These are phyloP conservation scores for Oryza brachyantha DNA, from an alignment of 176 grass and related monocot genomes.

Conservation along the genomic window DNA sequence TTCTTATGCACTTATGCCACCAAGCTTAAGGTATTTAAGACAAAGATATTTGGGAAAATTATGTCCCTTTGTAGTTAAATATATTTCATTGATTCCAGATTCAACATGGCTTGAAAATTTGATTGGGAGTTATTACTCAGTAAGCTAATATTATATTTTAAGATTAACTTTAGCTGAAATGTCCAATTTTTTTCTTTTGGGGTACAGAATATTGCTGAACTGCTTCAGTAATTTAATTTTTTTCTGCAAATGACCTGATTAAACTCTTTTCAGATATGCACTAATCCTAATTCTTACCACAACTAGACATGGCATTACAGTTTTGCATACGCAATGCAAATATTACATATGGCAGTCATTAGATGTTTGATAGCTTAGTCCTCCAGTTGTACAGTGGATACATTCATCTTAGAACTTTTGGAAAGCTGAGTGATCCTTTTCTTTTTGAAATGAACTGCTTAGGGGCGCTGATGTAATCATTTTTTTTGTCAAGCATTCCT, in stretches of 20 bases:
- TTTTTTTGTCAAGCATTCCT: background rate
- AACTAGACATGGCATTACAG: background rate
- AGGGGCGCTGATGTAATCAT: background rate
- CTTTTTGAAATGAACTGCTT: background rate
- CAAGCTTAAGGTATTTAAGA: background rate
- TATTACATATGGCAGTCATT: background rate
- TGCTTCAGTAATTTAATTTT: background rate
- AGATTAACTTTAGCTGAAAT: background rate
- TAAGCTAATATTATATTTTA: background rate
- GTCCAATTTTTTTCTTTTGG: background rate
- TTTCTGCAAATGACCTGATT: background rate
- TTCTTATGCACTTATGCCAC: background rate
- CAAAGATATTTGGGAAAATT: conserved; percentile 3
- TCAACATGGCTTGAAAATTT: background rate
- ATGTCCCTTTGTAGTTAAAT: background rate
- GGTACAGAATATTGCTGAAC: background rate
- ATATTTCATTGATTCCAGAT: background rate
- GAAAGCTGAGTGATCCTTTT: background rate
- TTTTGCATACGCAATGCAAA: conserved; percentile 6
- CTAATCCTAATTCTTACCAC: background rate
- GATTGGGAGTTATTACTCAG: background rate
- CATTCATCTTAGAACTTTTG: background rate
- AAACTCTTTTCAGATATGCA: background rate
- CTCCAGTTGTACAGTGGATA: background rate
- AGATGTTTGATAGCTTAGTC: background rate